Evolutionary conservation across 345 rosid species (phyloP), one percentile per base, ranked within the genome.

Genomic region (Lepidium didymum): DNA sequence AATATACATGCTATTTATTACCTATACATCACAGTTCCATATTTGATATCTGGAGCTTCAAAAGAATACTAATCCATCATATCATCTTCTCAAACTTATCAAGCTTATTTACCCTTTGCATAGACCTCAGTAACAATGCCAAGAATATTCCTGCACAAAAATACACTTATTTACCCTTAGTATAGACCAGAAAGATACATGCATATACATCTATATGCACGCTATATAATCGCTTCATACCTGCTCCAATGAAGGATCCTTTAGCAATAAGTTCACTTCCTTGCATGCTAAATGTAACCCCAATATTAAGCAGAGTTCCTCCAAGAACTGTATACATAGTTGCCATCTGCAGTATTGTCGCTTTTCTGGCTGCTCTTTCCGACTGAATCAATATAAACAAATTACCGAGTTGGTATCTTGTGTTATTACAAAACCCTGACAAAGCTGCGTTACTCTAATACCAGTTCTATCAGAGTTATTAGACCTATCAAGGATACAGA

Each of bases 1-100:
- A 43, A 27, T 8, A 14, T 62, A 35, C 23, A 14, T 71, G 63
- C 64, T 63, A 55, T 29, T 6, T 63, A 60, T 43, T 44, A 71
- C 46, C 73, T 74, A 67, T 67, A 74, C 73, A 74, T 27, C 12
- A 74, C 31, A 36, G 29, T 60, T 52, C 64, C 53, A 23, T 19
- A 68, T 46, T 12, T 47, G 57, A 53, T 29, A n/a, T 18, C 55
- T 29, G 64, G 40, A 54, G 27, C 58, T 55, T 75, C 18, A 38
- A 68, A 66, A 75, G 69, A 68, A 62, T 58, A 16, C 21, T 15
- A 27, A 65, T 52, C 51, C 36, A 61, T 40, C 81, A 93, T 60
- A 93, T 81, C 98, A 88, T 93, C 82, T 88, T 93, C 90, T 93
- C 97, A 52, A 90, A 87, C 73, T 93, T 87, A 10, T 90, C 94